These are phyloP conservation scores for Tetracladium maxilliforme DNA, from an alignment of 2,329 filamentous ascomycete species.

Conservation along the genomic window DNA sequence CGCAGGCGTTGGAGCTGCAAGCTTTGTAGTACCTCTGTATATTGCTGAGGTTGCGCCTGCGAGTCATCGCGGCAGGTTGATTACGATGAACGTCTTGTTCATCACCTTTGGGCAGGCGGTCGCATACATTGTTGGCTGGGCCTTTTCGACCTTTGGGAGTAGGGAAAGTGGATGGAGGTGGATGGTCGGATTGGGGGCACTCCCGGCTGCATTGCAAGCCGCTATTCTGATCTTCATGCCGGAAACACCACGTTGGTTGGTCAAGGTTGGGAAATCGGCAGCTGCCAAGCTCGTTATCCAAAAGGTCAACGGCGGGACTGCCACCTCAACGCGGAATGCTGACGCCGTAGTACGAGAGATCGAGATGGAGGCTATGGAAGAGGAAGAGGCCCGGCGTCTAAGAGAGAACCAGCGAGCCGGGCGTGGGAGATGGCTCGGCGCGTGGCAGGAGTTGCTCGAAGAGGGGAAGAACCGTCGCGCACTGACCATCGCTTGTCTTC, in stretches of 20 bases:
- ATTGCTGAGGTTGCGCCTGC: slow-evolving; percentile 77
- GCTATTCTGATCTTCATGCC: slow-evolving; percentile 58
- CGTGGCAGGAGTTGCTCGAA: slow-evolving; percentile 35
- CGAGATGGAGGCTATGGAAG: slow-evolving; percentile 59
- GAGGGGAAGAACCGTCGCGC: slow-evolving; percentile 57
- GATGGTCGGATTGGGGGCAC: slow-evolving; percentile 77
- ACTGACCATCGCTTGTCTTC: slow-evolving; percentile 68
- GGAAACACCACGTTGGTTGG: slow-evolving; percentile 80
- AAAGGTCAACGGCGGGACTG: slow-evolving; percentile 41
- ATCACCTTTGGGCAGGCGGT: slow-evolving; percentile 82
- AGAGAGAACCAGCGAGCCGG: slow-evolving; percentile 8
- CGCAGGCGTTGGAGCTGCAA: slow-evolving; percentile 58
- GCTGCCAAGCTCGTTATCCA: slow-evolving; percentile 51
- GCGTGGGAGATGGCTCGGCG: slow-evolving; percentile 4
- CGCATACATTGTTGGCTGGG: slow-evolving; percentile 75
- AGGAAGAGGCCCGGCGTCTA: slow-evolving; percentile 31
- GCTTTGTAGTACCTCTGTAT: slow-evolving; percentile 75
- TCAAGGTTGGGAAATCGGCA: slow-evolving; percentile 46
- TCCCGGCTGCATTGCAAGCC: slow-evolving; percentile 62
- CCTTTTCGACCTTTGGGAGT: slow-evolving; percentile 41
- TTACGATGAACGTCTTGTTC: slow-evolving; percentile 70
- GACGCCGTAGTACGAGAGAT: slow-evolving; percentile 53
- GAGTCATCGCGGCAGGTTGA: slow-evolving; percentile 59
- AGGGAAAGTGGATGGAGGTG: slow-evolving; percentile 60
- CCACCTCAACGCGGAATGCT: slow-evolving; percentile 29